These are phyloP conservation scores for Raffaelea deltoideospora DNA, from an alignment of 2,329 filamentous ascomycete species.

Conservation along the genomic window DNA sequence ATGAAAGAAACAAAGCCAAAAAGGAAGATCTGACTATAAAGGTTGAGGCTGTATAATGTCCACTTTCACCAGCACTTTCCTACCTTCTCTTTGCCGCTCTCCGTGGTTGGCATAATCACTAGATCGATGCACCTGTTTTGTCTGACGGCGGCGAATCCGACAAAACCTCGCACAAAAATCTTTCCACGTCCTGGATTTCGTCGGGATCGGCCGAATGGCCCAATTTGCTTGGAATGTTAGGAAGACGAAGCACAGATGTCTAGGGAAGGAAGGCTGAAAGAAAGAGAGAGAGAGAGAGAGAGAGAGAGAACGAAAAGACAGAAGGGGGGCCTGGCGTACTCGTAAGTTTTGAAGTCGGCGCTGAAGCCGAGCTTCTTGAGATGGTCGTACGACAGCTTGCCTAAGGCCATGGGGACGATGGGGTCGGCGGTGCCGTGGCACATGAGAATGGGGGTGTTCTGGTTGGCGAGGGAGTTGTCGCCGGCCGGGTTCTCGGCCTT, in stretches of 20 bases:
- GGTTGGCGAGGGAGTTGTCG: constrained; percentile 34
- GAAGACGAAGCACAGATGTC: neutral
- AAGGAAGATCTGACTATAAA: too few species aligned
- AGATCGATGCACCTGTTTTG: too few species aligned
- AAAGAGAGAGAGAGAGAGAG: neutral
- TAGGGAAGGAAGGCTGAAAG: neutral
- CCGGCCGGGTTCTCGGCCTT: constrained; percentile 13
- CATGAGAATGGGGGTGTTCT: constrained; percentile 74
- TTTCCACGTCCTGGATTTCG: constrained; percentile 72
- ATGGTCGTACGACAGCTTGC: constrained; percentile 47
- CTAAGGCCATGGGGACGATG: constrained; percentile 56
- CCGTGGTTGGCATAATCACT: too few species aligned
- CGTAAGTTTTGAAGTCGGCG: constrained; percentile 63
- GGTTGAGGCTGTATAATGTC: too few species aligned
- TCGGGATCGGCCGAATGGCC: constrained; percentile 60
- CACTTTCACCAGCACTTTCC: too few species aligned
- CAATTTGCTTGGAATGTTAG: constrained; percentile 20
- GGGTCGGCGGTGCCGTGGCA: constrained; percentile 70
- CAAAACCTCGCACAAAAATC: constrained; percentile 31
- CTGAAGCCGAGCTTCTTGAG: constrained; percentile 57
- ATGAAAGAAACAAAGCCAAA: too few species aligned
- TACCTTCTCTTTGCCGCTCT: too few species aligned
- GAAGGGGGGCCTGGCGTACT: constrained; percentile 15
- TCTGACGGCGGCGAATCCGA: too few species aligned
- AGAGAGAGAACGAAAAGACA: neutral